A percentile compares a stretch with the other conserved stretches of the same genome.
Conservation (phyloP, 1,284 basidiomycete species). For the Filobasidium uniguttulatum region DNA sequence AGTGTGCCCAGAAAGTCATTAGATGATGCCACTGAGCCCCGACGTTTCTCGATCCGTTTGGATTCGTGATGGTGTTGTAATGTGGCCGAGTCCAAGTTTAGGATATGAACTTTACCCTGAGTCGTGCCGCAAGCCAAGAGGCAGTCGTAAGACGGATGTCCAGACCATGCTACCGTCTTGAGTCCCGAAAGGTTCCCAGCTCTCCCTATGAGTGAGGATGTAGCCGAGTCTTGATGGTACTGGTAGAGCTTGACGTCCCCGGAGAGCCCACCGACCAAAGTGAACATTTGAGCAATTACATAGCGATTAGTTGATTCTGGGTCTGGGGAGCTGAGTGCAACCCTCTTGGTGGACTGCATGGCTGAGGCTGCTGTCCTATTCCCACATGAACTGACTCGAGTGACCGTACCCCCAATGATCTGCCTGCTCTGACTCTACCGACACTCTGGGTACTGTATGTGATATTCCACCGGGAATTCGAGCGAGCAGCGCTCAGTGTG, state of each 20-base stretch:
- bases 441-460: too few species aligned
- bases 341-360: not conserved
- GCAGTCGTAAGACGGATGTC: not conserved
- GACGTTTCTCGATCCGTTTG: too few species aligned
- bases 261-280: not conserved
- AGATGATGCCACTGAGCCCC: too few species aligned
- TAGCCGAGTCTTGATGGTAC: too few species aligned
- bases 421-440: too few species aligned
- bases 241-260: slow-evolving; percentile 1
- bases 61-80: not conserved
- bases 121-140: slow-evolving; percentile 1
- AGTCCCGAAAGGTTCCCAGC: not conserved
- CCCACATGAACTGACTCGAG: too few species aligned
- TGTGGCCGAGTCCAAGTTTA: not conserved
- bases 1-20: slow-evolving; percentile 16
- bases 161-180: not conserved
- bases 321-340: not conserved
- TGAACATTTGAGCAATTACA: slow-evolving; percentile 1
- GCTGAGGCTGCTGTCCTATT: too few species aligned
- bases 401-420: too few species aligned
- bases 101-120: not conserved
- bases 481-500: too few species aligned
- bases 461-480: too few species aligned
- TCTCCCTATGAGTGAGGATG: too few species aligned
- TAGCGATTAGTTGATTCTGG: not conserved